Evolutionary conservation across 805 yeast species (phyloP).

Genomic region (Candida boleticola): DNA sequence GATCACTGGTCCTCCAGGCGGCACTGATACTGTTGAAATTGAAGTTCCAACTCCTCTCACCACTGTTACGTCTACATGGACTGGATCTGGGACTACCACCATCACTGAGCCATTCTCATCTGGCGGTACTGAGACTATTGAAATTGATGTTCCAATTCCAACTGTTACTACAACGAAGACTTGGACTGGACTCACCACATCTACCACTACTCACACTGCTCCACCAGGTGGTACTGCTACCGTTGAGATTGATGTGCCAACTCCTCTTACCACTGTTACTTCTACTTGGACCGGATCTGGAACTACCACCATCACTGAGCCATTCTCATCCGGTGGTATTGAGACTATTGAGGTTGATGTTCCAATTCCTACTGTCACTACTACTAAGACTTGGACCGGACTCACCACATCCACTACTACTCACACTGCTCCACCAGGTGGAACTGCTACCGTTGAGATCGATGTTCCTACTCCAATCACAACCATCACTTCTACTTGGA

Average conservation of each 20-base stretch:
- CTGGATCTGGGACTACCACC: constrained; percentile 10
- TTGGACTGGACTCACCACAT: constrained; percentile 18
- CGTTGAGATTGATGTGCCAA: constrained; percentile 13
- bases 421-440: no score
- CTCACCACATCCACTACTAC: no score
- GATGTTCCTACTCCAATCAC: constrained; percentile 13
- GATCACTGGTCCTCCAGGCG: constrained; percentile 11
- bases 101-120: constrained; percentile 7
- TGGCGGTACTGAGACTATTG: constrained; percentile 19
- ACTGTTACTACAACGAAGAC: constrained; percentile 12
- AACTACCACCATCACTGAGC: no score
- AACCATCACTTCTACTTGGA: constrained; percentile 11
- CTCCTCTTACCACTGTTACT: no score
- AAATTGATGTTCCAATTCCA: constrained; percentile 20
- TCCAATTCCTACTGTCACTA: constrained; percentile 14
- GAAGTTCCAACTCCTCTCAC: constrained; percentile 12
- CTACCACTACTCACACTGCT: constrained; percentile 19
- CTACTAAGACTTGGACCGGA: no score
- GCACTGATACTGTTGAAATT: constrained; percentile 13
- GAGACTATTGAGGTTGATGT: constrained; percentile 21
- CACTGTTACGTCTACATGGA: constrained; percentile 3
- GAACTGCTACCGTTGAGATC: no score
- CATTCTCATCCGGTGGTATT: constrained; percentile 13
- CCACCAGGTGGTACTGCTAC: constrained; percentile 15
- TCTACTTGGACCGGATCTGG: no score